Base-by-base conservation (phyloP, 441 rosid genomes). In the Breynia disticha region DNA sequence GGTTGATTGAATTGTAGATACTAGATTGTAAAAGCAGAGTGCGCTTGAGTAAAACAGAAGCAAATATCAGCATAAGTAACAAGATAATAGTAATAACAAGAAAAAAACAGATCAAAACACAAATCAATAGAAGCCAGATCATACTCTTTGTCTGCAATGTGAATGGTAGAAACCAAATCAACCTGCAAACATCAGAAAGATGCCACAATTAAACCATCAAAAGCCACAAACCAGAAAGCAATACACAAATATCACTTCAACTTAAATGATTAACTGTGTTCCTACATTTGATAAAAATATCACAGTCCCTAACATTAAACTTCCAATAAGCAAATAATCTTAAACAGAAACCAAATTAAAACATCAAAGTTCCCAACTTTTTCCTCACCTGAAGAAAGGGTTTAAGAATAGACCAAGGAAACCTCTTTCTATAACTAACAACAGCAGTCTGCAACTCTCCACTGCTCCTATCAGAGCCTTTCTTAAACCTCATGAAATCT, bases 141-240 rank as follows among this genome's bases (percentile, higher is more conserved):
- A 56, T 76, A 88, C 95, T 82, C 93, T 79, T 81, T 81, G 70
- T 93, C 98, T 1, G 91, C 98, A 56, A 87, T 86, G 64, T 93
- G 97, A 71, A 93, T 82, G 1, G 95, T 81, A 16, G 97, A 93
- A 41, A 88, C 90, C 79, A 88, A 86, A 84, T 93, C 96, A 62
- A 88, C 91, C 98, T 88, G 63, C 47, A 42, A 35, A 28, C 41
- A 17, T 2, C 11, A 7, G n/a, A 7, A 24, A 48, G 19, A 19
- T 48, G 32, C 44, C 44, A 41, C n/a, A 11, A 49, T 35, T 6
- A 32, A 37, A 13, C 14, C 17, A 16, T 8, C 41, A 2, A 59
- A 46, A 14, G 53, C 43, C 44, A 42, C 48, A 60, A 46, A 49
- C 46, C 11, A 22, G 60, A 21, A 15, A n/a, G n/a, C 52, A 54